A percentile compares a stretch with the other conserved stretches of the same genome.
phyloP scores from a whole-genome alignment of 495 filamentous ascomycete species.

The Sabuloglossum arenarium region DNA sequence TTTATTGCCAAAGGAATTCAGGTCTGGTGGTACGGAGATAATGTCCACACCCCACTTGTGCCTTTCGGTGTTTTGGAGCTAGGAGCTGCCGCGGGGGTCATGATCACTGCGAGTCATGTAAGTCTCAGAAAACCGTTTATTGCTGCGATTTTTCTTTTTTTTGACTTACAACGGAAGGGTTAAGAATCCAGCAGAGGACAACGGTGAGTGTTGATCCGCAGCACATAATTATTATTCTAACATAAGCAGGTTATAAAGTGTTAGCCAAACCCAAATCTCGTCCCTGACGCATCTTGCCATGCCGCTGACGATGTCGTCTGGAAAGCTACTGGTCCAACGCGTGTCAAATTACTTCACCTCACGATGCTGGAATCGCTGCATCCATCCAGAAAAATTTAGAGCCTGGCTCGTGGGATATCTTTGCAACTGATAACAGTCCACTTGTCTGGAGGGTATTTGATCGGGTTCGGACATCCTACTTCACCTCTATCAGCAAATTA shows the following conservation, averaged over 20 bases:
- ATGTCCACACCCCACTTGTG: slow-evolving; percentile 45
- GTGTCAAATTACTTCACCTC: slow-evolving; percentile 47
- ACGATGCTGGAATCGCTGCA: slow-evolving; percentile 37
- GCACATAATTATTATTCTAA: background rate
- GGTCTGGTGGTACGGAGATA: slow-evolving; percentile 35
- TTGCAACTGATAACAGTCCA: slow-evolving; percentile 20
- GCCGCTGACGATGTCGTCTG: background rate
- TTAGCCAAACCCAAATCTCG: slow-evolving; percentile 10
- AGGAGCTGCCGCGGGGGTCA: slow-evolving; percentile 40
- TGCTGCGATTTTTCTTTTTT: background rate
- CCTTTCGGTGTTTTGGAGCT: slow-evolving; percentile 39
- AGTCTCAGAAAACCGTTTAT: slow-evolving; percentile 4
- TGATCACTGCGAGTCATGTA: slow-evolving; percentile 52
- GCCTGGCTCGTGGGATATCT: slow-evolving; percentile 30
- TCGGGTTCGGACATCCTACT: slow-evolving; percentile 23
- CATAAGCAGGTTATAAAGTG: slow-evolving; percentile 39
- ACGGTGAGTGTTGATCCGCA: slow-evolving; percentile 17
- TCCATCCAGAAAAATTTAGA: slow-evolving; percentile 36
- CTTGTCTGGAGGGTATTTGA: slow-evolving; percentile 23
- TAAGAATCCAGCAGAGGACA: slow-evolving; percentile 43
- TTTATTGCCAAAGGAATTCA: slow-evolving; percentile 39
- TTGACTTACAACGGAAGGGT: background rate
- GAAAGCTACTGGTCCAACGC: slow-evolving; percentile 39
- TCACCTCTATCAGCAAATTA: slow-evolving; percentile 19
- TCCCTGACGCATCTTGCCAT: background rate